Percentiles rank a stretch among this genome's conserved stretches.
Evolutionary conservation across 176 grass and related monocot genomes (phyloP).

Genomic region (Carex myosuroides): DNA sequence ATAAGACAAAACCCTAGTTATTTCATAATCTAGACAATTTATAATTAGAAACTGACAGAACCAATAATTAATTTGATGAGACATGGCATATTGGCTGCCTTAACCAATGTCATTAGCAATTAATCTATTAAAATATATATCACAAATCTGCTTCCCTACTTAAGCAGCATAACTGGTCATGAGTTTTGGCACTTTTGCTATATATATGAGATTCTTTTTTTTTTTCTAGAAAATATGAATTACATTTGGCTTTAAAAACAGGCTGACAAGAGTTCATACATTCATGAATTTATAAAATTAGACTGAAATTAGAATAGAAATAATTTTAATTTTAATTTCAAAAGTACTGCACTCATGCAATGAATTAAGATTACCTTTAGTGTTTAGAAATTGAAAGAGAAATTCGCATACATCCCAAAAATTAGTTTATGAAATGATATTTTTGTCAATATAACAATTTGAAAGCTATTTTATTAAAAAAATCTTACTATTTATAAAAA

Average conservation of each 20-base stretch:
- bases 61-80: not conserved
- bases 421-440: too few species aligned
- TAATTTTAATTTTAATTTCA: too few species aligned
- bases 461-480: too few species aligned
- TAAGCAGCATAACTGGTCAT: not conserved
- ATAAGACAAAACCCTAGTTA: not conserved
- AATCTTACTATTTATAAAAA: too few species aligned
- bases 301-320: too few species aligned
- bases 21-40: not conserved
- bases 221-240: not conserved
- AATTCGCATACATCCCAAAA: too few species aligned
- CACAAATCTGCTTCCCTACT: not conserved
- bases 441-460: too few species aligned
- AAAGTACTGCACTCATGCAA: too few species aligned
- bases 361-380: too few species aligned
- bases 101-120: conserved; percentile 1
- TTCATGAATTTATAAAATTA: too few species aligned
- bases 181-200: not conserved
- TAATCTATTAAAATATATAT: not conserved
- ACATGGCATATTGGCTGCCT: conserved; percentile 1
- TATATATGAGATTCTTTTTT: not conserved
- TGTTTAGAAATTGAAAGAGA: too few species aligned
- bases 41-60: not conserved
- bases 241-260: not conserved
- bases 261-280: not conserved